Evolutionary conservation across 1,284 basidiomycete genomes (phyloP), one percentile per base, ranked within the genome.

Genomic region (Inonotus hispidus): DNA sequence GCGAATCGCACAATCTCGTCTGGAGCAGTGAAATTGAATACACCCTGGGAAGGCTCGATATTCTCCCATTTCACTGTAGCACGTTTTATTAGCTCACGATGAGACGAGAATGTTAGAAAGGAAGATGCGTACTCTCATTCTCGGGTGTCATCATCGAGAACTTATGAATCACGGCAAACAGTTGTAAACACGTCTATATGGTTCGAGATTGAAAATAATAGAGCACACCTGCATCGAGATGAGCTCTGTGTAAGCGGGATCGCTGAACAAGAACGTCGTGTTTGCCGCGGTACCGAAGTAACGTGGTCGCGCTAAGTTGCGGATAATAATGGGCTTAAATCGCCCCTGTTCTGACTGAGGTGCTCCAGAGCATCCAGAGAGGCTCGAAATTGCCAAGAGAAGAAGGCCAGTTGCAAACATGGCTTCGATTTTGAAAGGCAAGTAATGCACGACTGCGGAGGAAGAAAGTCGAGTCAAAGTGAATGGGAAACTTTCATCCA

Each of bases 251-350:
- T 63, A 63, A 37, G 59, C 59, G 13, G 23, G 46, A 53, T 63
- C 62, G 29, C 60, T 52, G 46, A 27, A 63, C 13, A 63, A 29
- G 32, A 56, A 63, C 2, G 45, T 63, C 35, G 62, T 63, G 21
- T 63, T 63, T 25, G 62, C 62, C 25, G 62, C 62, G 21, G 62
- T 58, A 27, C 62, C 62, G 39, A 63, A 63, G 35, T 60, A 63
- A 7, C 62, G 53, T 13, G 62, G 58, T 3, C 23, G 27, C 1
- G 62, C 62, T 8, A 63, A 54, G 45, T 63, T 29, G 3, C 62
- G 62, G 2, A 63, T 25, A 7, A 63, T 60, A 19, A 63, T 60
- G 25, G 32, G 25, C 10, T 25, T 21, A 29, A 49, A 38, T 43
- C 16, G 16, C n/a, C 41, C 41, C 3, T 14, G 16, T 21, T 43